These are phyloP conservation scores for Endotrypanum monterogeii DNA, from an alignment of 208 protist genomes.

Conservation along the genomic window DNA sequence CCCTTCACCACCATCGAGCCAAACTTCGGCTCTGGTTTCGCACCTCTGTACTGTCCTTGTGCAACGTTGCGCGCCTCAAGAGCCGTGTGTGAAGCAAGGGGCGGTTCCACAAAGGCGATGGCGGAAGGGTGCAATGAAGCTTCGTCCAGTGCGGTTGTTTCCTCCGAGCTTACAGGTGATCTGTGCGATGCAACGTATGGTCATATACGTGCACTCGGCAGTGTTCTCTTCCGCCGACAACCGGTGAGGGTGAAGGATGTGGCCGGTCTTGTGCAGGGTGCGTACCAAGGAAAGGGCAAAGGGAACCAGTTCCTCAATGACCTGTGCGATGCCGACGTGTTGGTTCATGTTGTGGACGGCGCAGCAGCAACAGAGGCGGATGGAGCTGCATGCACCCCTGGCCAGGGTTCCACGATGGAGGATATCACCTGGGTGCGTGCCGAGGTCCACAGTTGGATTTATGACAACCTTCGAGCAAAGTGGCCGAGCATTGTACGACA, in stretches of 20 bases:
- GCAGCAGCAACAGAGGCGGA: slow-evolving; percentile 86
- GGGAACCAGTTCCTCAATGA: slow-evolving; percentile 97
- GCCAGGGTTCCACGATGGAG: slow-evolving; percentile 67
- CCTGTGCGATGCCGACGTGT: slow-evolving; percentile 91
- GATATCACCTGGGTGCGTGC: slow-evolving; percentile 93
- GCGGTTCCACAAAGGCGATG: not conserved
- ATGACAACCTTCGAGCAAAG: slow-evolving; percentile 89
- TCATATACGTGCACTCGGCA: slow-evolving; percentile 46
- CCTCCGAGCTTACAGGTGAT: slow-evolving; percentile 12
- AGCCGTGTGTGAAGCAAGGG: not conserved
- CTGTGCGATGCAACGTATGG: slow-evolving; percentile 69
- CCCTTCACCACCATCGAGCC: slow-evolving; percentile 96
- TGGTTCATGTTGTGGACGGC: slow-evolving; percentile 95
- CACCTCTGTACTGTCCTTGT: slow-evolving; percentile 77
- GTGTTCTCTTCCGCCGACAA: slow-evolving; percentile 60
- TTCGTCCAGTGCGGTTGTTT: not conserved
- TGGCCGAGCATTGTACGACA: slow-evolving; percentile 68
- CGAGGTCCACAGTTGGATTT: slow-evolving; percentile 95
- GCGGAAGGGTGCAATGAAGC: not conserved
- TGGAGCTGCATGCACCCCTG: slow-evolving; percentile 70
- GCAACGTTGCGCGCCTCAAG: slow-evolving; percentile 9
- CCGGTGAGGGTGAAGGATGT: slow-evolving; percentile 92
- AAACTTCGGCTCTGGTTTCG: slow-evolving; percentile 78
- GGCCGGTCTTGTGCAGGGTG: slow-evolving; percentile 93
- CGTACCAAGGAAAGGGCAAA: slow-evolving; percentile 91